Conservation (phyloP, 139 green algal genomes). For the Micractinium sp. region DNA sequence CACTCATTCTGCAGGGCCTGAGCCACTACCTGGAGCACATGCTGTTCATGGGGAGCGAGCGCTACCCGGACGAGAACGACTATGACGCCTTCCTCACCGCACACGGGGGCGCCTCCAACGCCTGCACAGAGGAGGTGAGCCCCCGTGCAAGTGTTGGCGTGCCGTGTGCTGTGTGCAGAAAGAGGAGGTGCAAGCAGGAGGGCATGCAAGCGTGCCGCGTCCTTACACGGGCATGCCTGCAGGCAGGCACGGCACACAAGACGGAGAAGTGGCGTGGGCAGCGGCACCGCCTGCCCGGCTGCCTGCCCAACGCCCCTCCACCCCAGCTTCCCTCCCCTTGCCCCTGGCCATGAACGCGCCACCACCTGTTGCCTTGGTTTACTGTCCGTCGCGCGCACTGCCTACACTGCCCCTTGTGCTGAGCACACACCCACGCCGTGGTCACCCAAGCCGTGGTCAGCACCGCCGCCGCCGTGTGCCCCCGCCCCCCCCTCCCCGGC, state of each 20-base stretch:
- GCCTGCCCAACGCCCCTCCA: too few relatives aligned
- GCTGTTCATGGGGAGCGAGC: conserved; percentile 98
- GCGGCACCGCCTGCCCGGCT: too few relatives aligned
- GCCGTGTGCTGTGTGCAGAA: neutral
- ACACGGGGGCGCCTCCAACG: conserved; percentile 90
- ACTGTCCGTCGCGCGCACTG: too few relatives aligned
- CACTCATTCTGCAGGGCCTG: conserved; percentile 66
- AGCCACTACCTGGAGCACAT: conserved; percentile 99
- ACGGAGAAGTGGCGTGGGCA: too few relatives aligned
- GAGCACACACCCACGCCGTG: too few relatives aligned
- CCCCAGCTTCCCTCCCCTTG: too few relatives aligned
- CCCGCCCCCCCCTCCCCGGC: neutral
- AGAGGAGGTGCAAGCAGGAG: neutral
- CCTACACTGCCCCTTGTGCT: too few relatives aligned
- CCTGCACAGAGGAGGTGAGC: conserved; percentile 90
- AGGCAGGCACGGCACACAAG: too few relatives aligned
- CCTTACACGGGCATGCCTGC: too few relatives aligned
- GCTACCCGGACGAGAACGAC: conserved; percentile 96
- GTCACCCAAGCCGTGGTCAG: too few relatives aligned
- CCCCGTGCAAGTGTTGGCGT: neutral
- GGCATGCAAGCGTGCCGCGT: neutral
- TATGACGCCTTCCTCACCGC: conserved; percentile 92
- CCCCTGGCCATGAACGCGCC: too few relatives aligned
- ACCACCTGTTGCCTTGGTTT: too few relatives aligned
- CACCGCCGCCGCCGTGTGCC: neutral